Evolutionary conservation across 106 monocot species (phyloP), one percentile per base, ranked within the genome.

Genomic region (Alisma plantagoaquatica): DNA sequence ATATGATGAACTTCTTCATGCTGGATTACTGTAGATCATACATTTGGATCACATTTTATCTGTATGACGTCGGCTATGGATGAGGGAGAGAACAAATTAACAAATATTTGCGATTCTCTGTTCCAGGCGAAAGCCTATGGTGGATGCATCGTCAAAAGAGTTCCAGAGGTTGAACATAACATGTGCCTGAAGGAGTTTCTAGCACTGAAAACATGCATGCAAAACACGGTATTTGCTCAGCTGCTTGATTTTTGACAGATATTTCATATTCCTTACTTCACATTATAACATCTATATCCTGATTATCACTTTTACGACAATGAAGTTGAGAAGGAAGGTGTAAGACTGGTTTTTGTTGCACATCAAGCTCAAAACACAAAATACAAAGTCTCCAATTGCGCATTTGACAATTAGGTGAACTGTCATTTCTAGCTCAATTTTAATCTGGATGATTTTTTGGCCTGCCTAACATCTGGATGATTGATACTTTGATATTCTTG

Each of bases 171-270:
- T 67, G 89, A 84, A 58, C 84, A 45, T 58, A 55, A 85, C 47
- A 98, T 90, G 96, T 98, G 96, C 67, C 64, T 59, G 51, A 98
- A 90, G 70, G 89, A 98, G 53, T 98, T 98, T 63, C 68, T 71
- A 61, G 75, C 71, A 27, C 65, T 98, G 46, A 84, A 73, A 75
- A 45, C 76, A 31, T 98, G 96, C 89, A 90, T 98, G 84, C 75
- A 84, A 43, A 79, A 68, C 24, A 55, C 50, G 64, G 94, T 96
- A 84, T 51, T 25, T 35, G 35, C n/a, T n/a, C n/a, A 24, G 29
- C 33, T 56, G 20, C 14, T 41, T 64, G 31, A 19, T 67, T 4
- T 24, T 10, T 50, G 17, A 17, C 4, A 2, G 22, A 57, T 33
- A 23, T 17, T 12, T 45, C 7, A 6, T 57, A 10, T 19, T 31